Evolutionary conservation across 176 grass and related monocot genomes (phyloP), one percentile per base, ranked within the genome.

Genomic region (Oryza glaberrima): DNA sequence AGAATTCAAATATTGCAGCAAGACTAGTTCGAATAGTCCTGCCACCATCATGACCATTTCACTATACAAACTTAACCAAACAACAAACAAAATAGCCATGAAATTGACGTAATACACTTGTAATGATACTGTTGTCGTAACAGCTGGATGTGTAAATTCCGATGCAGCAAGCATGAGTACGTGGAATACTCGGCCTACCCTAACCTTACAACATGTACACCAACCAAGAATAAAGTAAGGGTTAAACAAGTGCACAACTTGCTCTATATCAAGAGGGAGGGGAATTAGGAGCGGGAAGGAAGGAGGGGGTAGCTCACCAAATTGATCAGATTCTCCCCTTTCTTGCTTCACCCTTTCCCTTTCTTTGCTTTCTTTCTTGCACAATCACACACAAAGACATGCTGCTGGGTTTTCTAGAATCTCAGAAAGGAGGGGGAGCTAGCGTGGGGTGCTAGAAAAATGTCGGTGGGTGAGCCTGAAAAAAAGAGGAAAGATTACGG

Each of bases 271-370:
- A 72, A 77, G 86, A 80, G 51, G 52, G 40, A 70, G 65, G 41
- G 11, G 49, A 6, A 67, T 54, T 61, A 45, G 43, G 70, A 10
- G 47, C 17, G 34, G 58, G 19, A 30, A 65, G 73, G 38, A 43
- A 41, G 30, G 40, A 41, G 40, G 40, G 78, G 89, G 80, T 94
- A 83, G 89, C 56, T 94, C 89, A 87, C 86, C 90, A 85, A 92
- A 92, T 82, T 26, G 82, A 82, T 70, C 58, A 85, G 76, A 92
- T 90, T 89, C 88, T 54, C 11, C 72, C 41, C 34, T 77, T 78
- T 40, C 76, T 84, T 84, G 64, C 82, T 89, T 87, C 58, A 63
- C 58, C 58, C 85, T 81, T 72, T 76, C 69, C 74, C 49, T 68
- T 36, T 68, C 48, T 88, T 70, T 80, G 72, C 85, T 67, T 67